These are phyloP conservation scores for Pouteria campechiana DNA, from an alignment of 179 eudicot genomes.

Conservation along the genomic window DNA sequence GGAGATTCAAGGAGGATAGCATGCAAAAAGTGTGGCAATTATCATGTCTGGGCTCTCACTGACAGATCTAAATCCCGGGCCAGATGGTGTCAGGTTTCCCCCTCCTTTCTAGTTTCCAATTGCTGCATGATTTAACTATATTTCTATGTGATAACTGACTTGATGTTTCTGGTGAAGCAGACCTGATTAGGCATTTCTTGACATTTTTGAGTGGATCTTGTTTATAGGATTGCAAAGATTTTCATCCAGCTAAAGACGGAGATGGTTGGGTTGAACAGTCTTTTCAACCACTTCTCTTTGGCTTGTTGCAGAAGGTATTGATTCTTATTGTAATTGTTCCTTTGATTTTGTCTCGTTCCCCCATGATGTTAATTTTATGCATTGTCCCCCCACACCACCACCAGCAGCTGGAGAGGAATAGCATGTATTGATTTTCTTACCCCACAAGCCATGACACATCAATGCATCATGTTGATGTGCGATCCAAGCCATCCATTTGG, in stretches of 20 bases:
- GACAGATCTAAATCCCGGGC: constrained; percentile 69
- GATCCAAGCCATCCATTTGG: no score
- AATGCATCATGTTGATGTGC: no score
- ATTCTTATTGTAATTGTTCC: not conserved
- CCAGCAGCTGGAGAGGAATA: no score
- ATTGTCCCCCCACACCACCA: no score
- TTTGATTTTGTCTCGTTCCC: not conserved
- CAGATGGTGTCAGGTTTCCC: constrained; percentile 94
- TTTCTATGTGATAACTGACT: not conserved
- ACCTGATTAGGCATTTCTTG: not conserved
- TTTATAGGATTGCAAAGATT: constrained; percentile 85
- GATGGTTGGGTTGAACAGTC: constrained; percentile 99
- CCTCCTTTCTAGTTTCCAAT: not conserved
- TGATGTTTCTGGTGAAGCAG: not conserved
- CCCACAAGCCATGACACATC: no score
- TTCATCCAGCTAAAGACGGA: constrained; percentile 96
- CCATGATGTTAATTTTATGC: no score
- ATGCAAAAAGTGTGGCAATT: constrained; percentile 81
- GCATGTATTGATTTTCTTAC: no score
- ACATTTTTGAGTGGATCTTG: not conserved
- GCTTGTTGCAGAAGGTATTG: constrained; percentile 77
- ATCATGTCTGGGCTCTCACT: constrained; percentile 75
- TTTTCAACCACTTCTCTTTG: constrained; percentile 76
- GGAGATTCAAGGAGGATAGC: constrained; percentile 75
- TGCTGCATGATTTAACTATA: not conserved